Percentiles rank a stretch among this genome's conserved stretches.
These are phyloP conservation scores for Cordyceps cateniannulata DNA, from an alignment of 2,329 filamentous ascomycete species.

Conservation along the genomic window DNA sequence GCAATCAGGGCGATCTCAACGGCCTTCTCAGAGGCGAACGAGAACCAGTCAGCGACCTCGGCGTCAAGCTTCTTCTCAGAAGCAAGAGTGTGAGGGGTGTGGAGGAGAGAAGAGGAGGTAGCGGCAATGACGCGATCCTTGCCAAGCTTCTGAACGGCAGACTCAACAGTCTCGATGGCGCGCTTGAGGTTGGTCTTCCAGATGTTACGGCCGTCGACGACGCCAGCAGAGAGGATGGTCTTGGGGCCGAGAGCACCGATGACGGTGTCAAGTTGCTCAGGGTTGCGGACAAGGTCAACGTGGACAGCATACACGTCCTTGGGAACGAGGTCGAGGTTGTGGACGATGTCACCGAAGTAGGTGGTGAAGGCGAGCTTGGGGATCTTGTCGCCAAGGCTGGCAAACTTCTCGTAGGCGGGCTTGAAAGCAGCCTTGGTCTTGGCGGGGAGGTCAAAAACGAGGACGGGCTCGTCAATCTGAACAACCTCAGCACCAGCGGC, in stretches of 20 bases:
- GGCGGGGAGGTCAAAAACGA: constrained; percentile 86
- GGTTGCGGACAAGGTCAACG: constrained; percentile 94
- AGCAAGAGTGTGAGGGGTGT: constrained; percentile 95
- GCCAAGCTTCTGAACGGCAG: constrained; percentile 87
- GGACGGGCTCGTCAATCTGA: constrained; percentile 95
- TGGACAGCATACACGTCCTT: constrained; percentile 79
- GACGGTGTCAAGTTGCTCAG: constrained; percentile 90
- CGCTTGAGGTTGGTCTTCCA: constrained; percentile 99
- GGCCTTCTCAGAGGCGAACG: constrained; percentile 93
- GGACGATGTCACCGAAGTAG: constrained; percentile 98
- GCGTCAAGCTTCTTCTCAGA: constrained; percentile 97
- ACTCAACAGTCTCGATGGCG: constrained; percentile 85
- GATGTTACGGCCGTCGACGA: constrained; percentile 98
- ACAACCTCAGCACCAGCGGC: constrained; percentile 91
- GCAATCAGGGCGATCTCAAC: constrained; percentile 85
- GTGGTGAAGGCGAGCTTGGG: constrained; percentile 88
- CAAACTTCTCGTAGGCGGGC: constrained; percentile 89
- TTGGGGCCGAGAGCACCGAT: constrained; percentile 75
- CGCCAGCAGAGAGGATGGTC: constrained; percentile 88
- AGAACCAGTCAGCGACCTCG: constrained; percentile 97
- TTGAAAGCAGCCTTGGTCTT: constrained; percentile 97
- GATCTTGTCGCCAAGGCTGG: constrained; percentile 67
- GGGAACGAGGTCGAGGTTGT: constrained; percentile 91
- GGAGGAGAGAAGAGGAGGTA: constrained; percentile 94
- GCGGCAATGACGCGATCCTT: constrained; percentile 96